phyloP scores from a whole-genome alignment of 495 filamentous ascomycete genomes.

The Aspergillus nanangensis region DNA sequence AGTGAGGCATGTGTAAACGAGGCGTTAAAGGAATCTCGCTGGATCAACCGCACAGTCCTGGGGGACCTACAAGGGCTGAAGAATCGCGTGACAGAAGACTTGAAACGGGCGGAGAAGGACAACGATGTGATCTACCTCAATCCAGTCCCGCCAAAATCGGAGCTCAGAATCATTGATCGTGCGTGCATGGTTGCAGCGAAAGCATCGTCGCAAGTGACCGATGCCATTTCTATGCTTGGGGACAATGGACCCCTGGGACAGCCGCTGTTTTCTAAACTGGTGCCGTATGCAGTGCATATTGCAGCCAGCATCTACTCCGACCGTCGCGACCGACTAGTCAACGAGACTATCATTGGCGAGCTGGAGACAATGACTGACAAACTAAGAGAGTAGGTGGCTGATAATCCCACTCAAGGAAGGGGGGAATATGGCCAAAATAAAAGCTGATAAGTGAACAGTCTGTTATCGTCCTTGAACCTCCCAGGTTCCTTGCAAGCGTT shows the following conservation, averaged over 20 bases:
- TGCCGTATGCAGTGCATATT: slow-evolving; percentile 92
- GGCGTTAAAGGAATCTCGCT: slow-evolving; percentile 78
- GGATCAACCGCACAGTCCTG: slow-evolving; percentile 78
- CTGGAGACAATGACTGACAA: slow-evolving; percentile 76
- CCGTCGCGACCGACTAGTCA: slow-evolving; percentile 80
- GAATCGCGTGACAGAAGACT: slow-evolving; percentile 73
- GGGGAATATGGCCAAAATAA: background rate
- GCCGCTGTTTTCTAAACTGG: slow-evolving; percentile 83
- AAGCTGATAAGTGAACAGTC: slow-evolving; percentile 28
- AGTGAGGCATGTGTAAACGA: slow-evolving; percentile 79
- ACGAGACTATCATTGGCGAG: slow-evolving; percentile 78
- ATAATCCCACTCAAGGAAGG: background rate
- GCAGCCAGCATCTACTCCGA: slow-evolving; percentile 95
- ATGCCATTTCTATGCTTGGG: slow-evolving; percentile 73
- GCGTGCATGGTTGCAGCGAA: slow-evolving; percentile 83
- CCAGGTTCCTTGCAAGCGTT: slow-evolving; percentile 92
- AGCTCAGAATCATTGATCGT: slow-evolving; percentile 78
- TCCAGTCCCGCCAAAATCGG: slow-evolving; percentile 81
- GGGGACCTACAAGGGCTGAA: slow-evolving; percentile 83
- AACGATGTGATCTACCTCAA: slow-evolving; percentile 92
- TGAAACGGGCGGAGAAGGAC: slow-evolving; percentile 92
- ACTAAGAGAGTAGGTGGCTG: slow-evolving; percentile 58
- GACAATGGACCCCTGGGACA: slow-evolving; percentile 76
- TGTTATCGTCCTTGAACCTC: slow-evolving; percentile 78
- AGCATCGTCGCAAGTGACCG: slow-evolving; percentile 76